Evolutionary conservation across 1,139 yeast species (phyloP).

Genomic region (Zhuliangozyma parablackwelliae): DNA sequence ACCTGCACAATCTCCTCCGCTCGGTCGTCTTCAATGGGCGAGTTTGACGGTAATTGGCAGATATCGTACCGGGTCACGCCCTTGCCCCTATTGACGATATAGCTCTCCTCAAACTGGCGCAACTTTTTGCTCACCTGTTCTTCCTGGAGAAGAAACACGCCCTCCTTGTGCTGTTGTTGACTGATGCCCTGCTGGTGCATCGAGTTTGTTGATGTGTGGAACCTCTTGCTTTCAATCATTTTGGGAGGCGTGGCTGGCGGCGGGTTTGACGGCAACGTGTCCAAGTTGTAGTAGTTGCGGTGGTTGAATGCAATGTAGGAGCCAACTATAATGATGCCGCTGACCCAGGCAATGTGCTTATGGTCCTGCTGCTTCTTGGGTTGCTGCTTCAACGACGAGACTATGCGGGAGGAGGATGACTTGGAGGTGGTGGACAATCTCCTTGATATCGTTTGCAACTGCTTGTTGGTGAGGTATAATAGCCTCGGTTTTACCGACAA

Average conservation of each 20-base stretch:
- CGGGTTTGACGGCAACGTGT: conserved; percentile 26
- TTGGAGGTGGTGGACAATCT: conserved; percentile 4
- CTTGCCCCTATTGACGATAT: conserved; percentile 72
- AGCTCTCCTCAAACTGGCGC: conserved; percentile 76
- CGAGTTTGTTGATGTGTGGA: conserved; percentile 43
- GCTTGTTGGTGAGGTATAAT: conserved; percentile 13
- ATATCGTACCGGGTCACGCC: conserved; percentile 93
- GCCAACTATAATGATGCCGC: conserved; percentile 46
- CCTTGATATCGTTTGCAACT: conserved; percentile 12
- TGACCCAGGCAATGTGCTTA: conserved; percentile 38
- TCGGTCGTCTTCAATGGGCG: conserved; percentile 93
- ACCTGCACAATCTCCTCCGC: conserved; percentile 84
- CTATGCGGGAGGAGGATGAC: not conserved
- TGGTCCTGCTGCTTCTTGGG: conserved; percentile 11
- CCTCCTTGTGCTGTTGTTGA: conserved; percentile 42
- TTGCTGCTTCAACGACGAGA: not conserved
- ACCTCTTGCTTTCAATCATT: conserved; percentile 24
- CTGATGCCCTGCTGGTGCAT: conserved; percentile 38
- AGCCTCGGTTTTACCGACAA: conserved; percentile 14
- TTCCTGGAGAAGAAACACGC: conserved; percentile 53
- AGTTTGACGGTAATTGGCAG: conserved; percentile 84
- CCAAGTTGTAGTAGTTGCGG: conserved; percentile 40
- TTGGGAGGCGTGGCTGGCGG: conserved; percentile 11
- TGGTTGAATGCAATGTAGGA: conserved; percentile 40
- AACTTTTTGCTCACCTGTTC: conserved; percentile 69